Percentiles rank a stretch among this genome's conserved stretches.
Conservation (phyloP, 257 asterid genomes). For the Mentha longifolia region DNA sequence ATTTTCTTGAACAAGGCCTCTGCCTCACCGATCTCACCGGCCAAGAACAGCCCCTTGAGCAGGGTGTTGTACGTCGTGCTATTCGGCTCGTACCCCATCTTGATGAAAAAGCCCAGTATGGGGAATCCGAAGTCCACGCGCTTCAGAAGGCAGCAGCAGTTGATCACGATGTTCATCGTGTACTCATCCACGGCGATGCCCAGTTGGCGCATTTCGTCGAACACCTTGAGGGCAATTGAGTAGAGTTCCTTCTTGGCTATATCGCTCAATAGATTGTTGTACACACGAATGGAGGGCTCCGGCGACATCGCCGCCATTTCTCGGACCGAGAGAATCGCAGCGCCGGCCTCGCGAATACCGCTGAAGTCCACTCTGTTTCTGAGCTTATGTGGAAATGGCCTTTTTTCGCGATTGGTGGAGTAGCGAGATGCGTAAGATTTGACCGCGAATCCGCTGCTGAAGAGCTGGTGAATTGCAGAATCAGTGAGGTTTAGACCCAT, state of each 20-base stretch:
- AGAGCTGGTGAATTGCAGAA: slow-evolving; percentile 18
- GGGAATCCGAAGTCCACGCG: slow-evolving; percentile 41
- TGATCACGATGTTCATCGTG: slow-evolving; percentile 36
- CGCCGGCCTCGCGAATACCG: slow-evolving; percentile 26
- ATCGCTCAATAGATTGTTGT: slow-evolving; percentile 32
- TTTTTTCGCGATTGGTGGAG: slow-evolving; percentile 3
- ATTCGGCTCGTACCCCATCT: slow-evolving; percentile 38
- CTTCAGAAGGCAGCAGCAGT: slow-evolving; percentile 37
- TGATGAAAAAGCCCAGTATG: slow-evolving; percentile 35
- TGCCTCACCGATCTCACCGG: slow-evolving; percentile 8
- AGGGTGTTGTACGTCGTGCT: slow-evolving; percentile 34
- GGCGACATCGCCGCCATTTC: slow-evolving; percentile 34
- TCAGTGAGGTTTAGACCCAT: slow-evolving; percentile 12
- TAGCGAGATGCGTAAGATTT: slow-evolving; percentile 10
- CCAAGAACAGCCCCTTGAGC: slow-evolving; percentile 24
- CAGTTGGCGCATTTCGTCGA: slow-evolving; percentile 39
- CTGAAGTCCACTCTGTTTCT: slow-evolving; percentile 22
- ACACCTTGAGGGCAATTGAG: slow-evolving; percentile 34
- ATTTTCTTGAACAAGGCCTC: slow-evolving; percentile 19
- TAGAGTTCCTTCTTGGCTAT: slow-evolving; percentile 39
- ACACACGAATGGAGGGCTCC: slow-evolving; percentile 38
- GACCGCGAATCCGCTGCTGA: slow-evolving; percentile 22
- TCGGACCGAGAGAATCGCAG: slow-evolving; percentile 34
- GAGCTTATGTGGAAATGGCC: slow-evolving; percentile 11
- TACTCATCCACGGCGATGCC: slow-evolving; percentile 35